These are phyloP conservation scores for Trametes polyzona DNA, from an alignment of 1,284 basidiomycete species.

Conservation along the genomic window DNA sequence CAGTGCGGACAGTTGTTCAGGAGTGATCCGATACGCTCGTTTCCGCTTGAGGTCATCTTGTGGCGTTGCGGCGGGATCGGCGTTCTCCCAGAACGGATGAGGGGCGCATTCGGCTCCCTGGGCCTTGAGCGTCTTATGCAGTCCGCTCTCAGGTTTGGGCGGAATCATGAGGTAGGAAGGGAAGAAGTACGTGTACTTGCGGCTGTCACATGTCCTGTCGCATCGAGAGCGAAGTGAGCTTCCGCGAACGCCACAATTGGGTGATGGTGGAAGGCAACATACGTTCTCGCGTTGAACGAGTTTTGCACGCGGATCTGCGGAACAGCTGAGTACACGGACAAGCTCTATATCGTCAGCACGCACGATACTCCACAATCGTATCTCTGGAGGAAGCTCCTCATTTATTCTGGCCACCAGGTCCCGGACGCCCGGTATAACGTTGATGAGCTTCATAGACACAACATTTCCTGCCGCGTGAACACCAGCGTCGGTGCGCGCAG, in stretches of 20 bases:
- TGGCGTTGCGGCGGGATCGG: constrained; percentile 41
- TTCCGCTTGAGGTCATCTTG: constrained; percentile 66
- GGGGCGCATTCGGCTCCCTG: constrained; percentile 22
- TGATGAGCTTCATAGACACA: constrained; percentile 90
- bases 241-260: not conserved
- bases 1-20: constrained; percentile 59
- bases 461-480: constrained; percentile 98
- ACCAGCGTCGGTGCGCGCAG: constrained; percentile 95
- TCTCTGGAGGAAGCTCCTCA: constrained; percentile 84
- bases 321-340: not conserved
- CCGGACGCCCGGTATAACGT: constrained; percentile 69
- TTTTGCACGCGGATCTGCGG: constrained; percentile 78
- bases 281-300: constrained; percentile 91
- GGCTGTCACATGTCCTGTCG: constrained; percentile 83
- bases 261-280: constrained; percentile 36
- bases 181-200: constrained; percentile 97
- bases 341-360: constrained; percentile 29
- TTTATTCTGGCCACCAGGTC: constrained; percentile 84
- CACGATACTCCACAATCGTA: constrained; percentile 92
- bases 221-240: constrained; percentile 14
- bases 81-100: constrained; percentile 52
- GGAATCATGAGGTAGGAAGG: constrained; percentile 95
- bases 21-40: constrained; percentile 66
- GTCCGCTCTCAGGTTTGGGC: constrained; percentile 77
- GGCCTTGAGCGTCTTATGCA: constrained; percentile 53